Evolutionary conservation across 768 basidiomycete genomes (phyloP).

Genomic region (Melanogaster broomeanus): DNA sequence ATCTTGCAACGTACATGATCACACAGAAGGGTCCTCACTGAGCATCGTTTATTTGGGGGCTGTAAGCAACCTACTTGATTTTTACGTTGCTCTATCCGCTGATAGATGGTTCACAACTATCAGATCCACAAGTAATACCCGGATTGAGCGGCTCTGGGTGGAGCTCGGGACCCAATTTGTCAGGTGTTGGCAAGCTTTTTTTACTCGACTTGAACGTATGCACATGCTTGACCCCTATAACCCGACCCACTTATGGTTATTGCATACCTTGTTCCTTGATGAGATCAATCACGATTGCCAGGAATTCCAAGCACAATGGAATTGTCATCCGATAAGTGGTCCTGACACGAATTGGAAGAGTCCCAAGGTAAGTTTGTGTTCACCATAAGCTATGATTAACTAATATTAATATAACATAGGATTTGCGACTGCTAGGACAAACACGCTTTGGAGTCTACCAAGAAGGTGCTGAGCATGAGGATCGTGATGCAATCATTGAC

Average conservation of each 20-base stretch:
- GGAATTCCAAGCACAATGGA: not conserved
- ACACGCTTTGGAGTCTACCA: slow-evolving; percentile 3
- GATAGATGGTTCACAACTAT: too few species aligned
- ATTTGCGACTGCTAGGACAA: slow-evolving; percentile 15
- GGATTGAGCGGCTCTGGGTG: slow-evolving; percentile 31
- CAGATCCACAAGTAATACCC: slow-evolving; percentile 26
- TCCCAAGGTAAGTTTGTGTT: too few species aligned
- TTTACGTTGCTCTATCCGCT: too few species aligned
- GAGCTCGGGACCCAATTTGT: slow-evolving; percentile 30
- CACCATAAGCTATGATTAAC: too few species aligned
- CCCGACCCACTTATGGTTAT: not conserved
- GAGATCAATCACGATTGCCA: not conserved
- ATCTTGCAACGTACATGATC: slow-evolving; percentile 29
- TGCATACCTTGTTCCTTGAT: not conserved
- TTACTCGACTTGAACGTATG: slow-evolving; percentile 1
- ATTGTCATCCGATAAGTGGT: too few species aligned
- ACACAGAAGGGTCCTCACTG: slow-evolving; percentile 8
- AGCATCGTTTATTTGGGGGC: slow-evolving; percentile 42
- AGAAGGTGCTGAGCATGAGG: slow-evolving; percentile 1
- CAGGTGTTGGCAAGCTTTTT: slow-evolving; percentile 27
- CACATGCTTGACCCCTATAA: not conserved
- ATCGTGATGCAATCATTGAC: not conserved
- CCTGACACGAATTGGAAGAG: too few species aligned
- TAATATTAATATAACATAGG: not conserved
- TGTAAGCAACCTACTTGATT: slow-evolving; percentile 16